Base-by-base conservation (phyloP, 1,139 yeast genomes). In the Tardiomyces depauwii region DNA sequence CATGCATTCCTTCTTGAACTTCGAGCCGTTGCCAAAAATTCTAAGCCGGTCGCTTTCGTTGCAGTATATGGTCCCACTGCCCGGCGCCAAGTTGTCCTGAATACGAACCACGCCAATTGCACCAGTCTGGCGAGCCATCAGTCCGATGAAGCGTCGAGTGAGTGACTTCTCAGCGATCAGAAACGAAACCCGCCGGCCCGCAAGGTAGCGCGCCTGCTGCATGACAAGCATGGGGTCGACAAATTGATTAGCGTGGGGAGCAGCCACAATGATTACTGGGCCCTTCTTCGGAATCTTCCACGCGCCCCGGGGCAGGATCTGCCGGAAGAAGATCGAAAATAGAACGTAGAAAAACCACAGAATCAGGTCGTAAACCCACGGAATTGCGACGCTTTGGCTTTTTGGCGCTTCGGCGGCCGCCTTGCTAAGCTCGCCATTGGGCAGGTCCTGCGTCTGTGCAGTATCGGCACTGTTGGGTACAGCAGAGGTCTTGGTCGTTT, bases 181-280 rank as follows among this genome's bases (percentile, higher is more conserved):
- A 58, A 89, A 89, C 23, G 95, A 83, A 28, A 89, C 76, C 46
- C 96, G 70, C 52, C 95, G 72, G 27, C 78, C 74, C 4, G 84
- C 78, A 53, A 81, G 86, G 46, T 73, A 72, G 53, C 80, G 78
- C 32, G 87, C 88, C 60, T 84, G 93, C 45, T 83, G 81, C 86
- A 86, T 80, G 47, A 91, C 71, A 45, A 88, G 74, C 47, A 87
- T 73, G 0, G 96, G 96, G 60, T 91, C 98, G 38, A 89, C 93
- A 57, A 91, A 91, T 63, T 89, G 98, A 64, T 89, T 91, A 33
- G 96, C 95, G 67, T 89, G 98, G 9, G 97, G 97, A 9, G 96
- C 98, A 1, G 93, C 97, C 41, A 91, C 97, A 60, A 91, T 86
- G 48, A 91, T 88, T 19, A 88, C 80, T 0, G 97, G 94, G 0